A percentile compares a stretch with the other conserved stretches of the same genome.
Evolutionary conservation across 2,329 filamentous ascomycete genomes (phyloP).

Genomic region (Bertia moriformis): DNA sequence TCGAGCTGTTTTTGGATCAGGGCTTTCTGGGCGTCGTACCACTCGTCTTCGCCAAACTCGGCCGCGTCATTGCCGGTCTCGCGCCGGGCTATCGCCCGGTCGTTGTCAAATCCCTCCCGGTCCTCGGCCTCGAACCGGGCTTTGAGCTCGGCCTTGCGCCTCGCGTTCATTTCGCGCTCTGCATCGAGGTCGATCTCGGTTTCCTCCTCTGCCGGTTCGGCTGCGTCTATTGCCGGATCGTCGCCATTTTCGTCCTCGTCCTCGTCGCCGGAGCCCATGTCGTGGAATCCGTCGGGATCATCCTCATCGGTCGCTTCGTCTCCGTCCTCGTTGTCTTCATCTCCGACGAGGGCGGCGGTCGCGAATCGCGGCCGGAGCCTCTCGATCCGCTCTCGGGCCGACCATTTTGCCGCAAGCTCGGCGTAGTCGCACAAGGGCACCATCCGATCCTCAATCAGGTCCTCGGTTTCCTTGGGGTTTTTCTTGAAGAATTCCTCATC

Average conservation of each 20-base stretch:
- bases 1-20: conserved; percentile 87
- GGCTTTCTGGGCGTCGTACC: conserved; percentile 96
- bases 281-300: no score
- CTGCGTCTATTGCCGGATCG: no score
- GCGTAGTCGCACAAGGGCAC: conserved; percentile 71
- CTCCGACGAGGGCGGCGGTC: conserved; percentile 44
- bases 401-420: conserved; percentile 73
- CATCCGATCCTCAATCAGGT: conserved; percentile 59
- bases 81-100: conserved; percentile 63
- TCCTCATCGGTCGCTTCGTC: conserved; percentile 34
- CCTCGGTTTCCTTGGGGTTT: conserved; percentile 47
- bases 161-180: conserved; percentile 81
- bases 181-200: conserved; percentile 63
- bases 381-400: conserved; percentile 63
- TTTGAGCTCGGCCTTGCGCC: conserved; percentile 85
- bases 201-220: conserved; percentile 32
- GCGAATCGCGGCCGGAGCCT: conserved; percentile 63
- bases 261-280: no score
- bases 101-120: conserved; percentile 84
- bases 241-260: conserved; percentile 34
- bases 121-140: conserved; percentile 95
- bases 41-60: conserved; percentile 92
- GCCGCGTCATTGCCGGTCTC: conserved; percentile 56
- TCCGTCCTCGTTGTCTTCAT: conserved; percentile 36
- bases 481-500: conserved; percentile 54